Conservation (phyloP, 257 asterid genomes). For the Cinchona pubescens region DNA sequence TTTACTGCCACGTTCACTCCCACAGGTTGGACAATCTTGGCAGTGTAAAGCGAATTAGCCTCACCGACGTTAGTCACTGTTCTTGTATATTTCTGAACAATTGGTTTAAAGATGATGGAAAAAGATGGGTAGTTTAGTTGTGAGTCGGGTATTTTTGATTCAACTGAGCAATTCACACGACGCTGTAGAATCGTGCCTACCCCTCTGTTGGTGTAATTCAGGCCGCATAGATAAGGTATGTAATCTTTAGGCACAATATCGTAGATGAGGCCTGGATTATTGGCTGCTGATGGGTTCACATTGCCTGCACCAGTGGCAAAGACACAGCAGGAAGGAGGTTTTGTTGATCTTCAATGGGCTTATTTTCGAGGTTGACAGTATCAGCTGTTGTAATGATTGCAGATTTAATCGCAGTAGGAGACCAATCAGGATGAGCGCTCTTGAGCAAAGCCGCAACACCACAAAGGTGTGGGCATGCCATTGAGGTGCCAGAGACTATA, state of each 20-base stretch:
- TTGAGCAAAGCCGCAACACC: conserved; percentile 25
- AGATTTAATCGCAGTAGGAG: conserved; percentile 22
- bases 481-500: conserved; percentile 18
- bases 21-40: not conserved
- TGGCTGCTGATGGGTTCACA: conserved; percentile 21
- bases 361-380: conserved; percentile 1
- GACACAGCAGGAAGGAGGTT: conserved; percentile 6
- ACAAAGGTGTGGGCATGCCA: conserved; percentile 23
- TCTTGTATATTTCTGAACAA: conserved; percentile 4
- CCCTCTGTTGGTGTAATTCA: conserved; percentile 13
- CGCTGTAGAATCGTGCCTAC: conserved; percentile 7
- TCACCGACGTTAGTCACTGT: conserved; percentile 21
- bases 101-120: conserved; percentile 8
- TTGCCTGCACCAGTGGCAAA: conserved; percentile 21
- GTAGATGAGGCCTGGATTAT: conserved; percentile 19
- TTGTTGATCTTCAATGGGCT: conserved; percentile 5
- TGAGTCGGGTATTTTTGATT: conserved; percentile 8
- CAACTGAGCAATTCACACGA: not conserved
- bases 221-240: conserved; percentile 17
- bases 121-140: conserved; percentile 24
- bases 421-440: conserved; percentile 22
- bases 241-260: conserved; percentile 14
- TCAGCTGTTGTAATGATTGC: conserved; percentile 21
- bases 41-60: conserved; percentile 12
- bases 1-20: conserved; percentile 13